Percentiles rank a stretch among this genome's conserved stretches.
These are phyloP conservation scores for Epichloe glyceriae DNA, from an alignment of 2,329 filamentous ascomycete genomes.

Conservation along the genomic window DNA sequence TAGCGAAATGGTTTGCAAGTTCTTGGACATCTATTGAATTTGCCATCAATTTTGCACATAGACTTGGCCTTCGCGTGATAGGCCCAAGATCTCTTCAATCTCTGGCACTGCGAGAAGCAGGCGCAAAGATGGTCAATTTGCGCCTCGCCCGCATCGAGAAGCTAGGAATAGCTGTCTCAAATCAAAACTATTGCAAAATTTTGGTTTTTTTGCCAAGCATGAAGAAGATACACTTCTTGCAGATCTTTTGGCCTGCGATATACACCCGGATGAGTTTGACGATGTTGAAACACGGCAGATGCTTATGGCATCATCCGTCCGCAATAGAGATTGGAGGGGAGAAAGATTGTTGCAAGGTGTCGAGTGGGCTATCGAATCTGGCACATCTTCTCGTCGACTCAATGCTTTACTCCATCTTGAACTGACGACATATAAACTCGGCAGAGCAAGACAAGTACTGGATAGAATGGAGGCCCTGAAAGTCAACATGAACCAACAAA, in stretches of 20 bases:
- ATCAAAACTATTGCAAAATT: slow-evolving; percentile 51
- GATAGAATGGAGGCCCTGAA: slow-evolving; percentile 21
- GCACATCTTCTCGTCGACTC: slow-evolving; percentile 12
- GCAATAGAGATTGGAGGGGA: slow-evolving; percentile 23
- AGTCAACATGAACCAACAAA: slow-evolving; percentile 15
- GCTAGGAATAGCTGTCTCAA: slow-evolving; percentile 48
- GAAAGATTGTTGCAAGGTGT: slow-evolving; percentile 32
- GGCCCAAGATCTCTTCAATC: slow-evolving; percentile 68
- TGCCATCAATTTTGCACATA: slow-evolving; percentile 54
- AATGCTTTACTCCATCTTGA: slow-evolving; percentile 11
- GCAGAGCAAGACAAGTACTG: slow-evolving; percentile 15
- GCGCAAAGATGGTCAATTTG: slow-evolving; percentile 39
- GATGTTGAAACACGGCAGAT: slow-evolving; percentile 27
- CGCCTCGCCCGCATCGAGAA: slow-evolving; percentile 49
- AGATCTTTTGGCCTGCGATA: slow-evolving; percentile 33
- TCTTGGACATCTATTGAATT: slow-evolving; percentile 58
- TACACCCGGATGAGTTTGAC: slow-evolving; percentile 44
- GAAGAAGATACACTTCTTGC: slow-evolving; percentile 37
- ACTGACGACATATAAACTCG: slow-evolving; percentile 9
- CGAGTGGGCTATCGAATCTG: slow-evolving; percentile 15
- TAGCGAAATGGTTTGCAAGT: slow-evolving; percentile 69
- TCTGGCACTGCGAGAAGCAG: slow-evolving; percentile 53
- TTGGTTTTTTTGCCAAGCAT: slow-evolving; percentile 50
- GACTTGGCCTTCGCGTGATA: slow-evolving; percentile 58
- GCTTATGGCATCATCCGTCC: slow-evolving; percentile 22